A percentile compares a stretch with the other conserved stretches of the same genome.
Evolutionary conservation across 164 flowering plant genomes (phyloP).

Genomic region (Nymphaea colorata): DNA sequence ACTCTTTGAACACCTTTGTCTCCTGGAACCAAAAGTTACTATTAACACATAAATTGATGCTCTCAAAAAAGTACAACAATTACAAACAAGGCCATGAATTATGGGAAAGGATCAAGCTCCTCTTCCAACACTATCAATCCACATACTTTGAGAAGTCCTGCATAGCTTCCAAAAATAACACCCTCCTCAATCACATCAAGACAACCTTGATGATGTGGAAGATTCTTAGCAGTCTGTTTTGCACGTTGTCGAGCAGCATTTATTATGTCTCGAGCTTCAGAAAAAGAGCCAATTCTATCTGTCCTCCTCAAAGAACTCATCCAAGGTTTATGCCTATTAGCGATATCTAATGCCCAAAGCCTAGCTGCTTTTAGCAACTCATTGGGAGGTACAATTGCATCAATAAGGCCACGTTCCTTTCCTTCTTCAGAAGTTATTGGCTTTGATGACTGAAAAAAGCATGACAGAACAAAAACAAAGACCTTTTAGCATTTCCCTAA

Average conservation of each 20-base stretch:
- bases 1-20: slow-evolving; percentile 39
- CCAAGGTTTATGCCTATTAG: slow-evolving; percentile 77
- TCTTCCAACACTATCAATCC: background rate
- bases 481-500: too few species aligned
- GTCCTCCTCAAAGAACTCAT: slow-evolving; percentile 63
- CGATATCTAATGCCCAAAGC: slow-evolving; percentile 83
- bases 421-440: slow-evolving; percentile 86
- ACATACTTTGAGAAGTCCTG: slow-evolving; percentile 71
- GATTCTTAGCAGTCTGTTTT: slow-evolving; percentile 51
- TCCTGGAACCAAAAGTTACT: slow-evolving; percentile 35
- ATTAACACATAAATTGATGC: background rate
- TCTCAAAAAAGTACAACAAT: background rate
- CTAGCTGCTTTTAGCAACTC: slow-evolving; percentile 71
- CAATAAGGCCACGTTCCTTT: slow-evolving; percentile 74
- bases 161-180: slow-evolving; percentile 77
- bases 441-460: slow-evolving; percentile 49
- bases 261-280: slow-evolving; percentile 63
- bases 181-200: slow-evolving; percentile 91
- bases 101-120: background rate
- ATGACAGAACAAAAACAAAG: background rate
- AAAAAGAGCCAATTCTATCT: slow-evolving; percentile 66
- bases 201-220: slow-evolving; percentile 92
- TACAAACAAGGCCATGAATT: background rate
- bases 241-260: slow-evolving; percentile 59
- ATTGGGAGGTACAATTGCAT: slow-evolving; percentile 59